These are phyloP conservation scores for Saturnispora quitensis DNA, from an alignment of 805 yeast genomes.

Conservation along the genomic window DNA sequence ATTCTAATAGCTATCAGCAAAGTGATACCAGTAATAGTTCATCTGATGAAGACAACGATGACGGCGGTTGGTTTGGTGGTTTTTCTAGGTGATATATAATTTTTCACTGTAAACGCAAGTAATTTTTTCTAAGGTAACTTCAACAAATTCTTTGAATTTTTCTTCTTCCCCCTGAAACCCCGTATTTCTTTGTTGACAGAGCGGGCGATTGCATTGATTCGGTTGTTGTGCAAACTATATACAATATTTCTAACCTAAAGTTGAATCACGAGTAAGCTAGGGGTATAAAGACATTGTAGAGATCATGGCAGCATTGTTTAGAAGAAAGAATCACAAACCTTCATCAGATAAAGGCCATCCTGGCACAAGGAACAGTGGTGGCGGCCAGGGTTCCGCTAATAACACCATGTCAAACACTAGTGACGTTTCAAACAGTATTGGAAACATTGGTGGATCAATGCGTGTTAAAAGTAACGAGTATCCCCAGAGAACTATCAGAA, in stretches of 20 bases:
- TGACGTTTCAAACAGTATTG: background rate
- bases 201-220: background rate
- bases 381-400: background rate
- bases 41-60: background rate
- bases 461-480: background rate
- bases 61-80: conserved; percentile 14
- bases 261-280: background rate
- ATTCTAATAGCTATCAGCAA: background rate
- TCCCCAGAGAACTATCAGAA: background rate
- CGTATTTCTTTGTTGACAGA: background rate
- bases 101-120: background rate
- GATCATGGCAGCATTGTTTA: conserved; percentile 1
- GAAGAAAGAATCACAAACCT: background rate
- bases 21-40: background rate
- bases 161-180: background rate
- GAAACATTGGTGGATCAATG: background rate
- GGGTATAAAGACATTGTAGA: background rate
- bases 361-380: background rate
- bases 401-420: background rate
- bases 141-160: background rate
- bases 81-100: conserved; percentile 8
- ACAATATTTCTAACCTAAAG: background rate
- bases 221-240: background rate
- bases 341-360: background rate
- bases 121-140: background rate